A percentile compares a stretch with the other conserved stretches of the same genome.
Evolutionary conservation across 176 grass and related monocot genomes (phyloP).

Genomic region (Microstegium vimineum): DNA sequence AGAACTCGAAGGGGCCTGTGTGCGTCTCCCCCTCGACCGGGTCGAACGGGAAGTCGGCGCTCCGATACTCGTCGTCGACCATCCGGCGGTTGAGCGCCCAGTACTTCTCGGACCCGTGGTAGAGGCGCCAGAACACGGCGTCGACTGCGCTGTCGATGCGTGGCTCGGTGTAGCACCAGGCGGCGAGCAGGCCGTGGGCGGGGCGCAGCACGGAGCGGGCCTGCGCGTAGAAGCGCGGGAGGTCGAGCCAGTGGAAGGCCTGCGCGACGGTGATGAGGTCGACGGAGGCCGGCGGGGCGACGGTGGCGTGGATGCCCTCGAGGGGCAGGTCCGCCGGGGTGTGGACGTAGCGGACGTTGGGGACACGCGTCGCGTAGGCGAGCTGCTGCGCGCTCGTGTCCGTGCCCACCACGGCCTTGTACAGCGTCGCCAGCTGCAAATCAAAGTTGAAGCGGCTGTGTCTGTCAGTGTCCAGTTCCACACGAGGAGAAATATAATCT

Average conservation of each 20-base stretch:
- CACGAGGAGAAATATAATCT: no score
- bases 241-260: conserved; percentile 90
- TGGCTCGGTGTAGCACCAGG: conserved; percentile 82
- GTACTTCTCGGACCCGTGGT: conserved; percentile 38
- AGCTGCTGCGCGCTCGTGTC: conserved; percentile 84
- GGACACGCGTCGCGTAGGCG: conserved; percentile 37
- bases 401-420: conserved; percentile 67
- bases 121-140: conserved; percentile 53
- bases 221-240: conserved; percentile 63
- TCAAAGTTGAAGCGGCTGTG: no score
- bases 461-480: no score
- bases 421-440: conserved; percentile 53
- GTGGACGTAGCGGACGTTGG: conserved; percentile 60
- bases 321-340: conserved; percentile 35
- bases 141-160: conserved; percentile 58
- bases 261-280: conserved; percentile 81
- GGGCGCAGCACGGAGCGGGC: conserved; percentile 41
- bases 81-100: conserved; percentile 57
- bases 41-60: conserved; percentile 61
- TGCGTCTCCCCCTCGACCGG: conserved; percentile 44
- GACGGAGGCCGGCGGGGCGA: conserved; percentile 40
- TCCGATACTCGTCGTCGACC: conserved; percentile 67
- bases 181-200: conserved; percentile 50
- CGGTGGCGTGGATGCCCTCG: conserved; percentile 25
- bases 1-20: conserved; percentile 73